A percentile compares a stretch with the other conserved stretches of the same genome.
These are phyloP conservation scores for Penicillium sp. DNA, from an alignment of 2,329 filamentous ascomycete species.

Conservation along the genomic window DNA sequence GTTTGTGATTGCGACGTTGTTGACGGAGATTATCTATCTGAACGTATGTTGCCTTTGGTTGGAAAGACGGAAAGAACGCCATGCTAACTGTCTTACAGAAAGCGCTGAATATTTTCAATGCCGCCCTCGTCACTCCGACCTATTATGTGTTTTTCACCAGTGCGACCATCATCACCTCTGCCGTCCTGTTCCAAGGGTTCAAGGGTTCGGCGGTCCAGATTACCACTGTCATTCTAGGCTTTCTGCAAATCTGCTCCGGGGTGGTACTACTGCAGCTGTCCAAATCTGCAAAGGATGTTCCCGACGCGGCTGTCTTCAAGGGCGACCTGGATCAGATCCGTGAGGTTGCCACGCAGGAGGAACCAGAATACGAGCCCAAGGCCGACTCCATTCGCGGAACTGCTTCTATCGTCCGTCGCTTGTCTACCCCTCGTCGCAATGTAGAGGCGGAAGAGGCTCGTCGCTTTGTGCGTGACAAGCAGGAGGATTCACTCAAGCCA, in stretches of 20 bases:
- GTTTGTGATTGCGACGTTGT: constrained; percentile 79
- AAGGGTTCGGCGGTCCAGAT: constrained; percentile 77
- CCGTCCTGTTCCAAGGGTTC: constrained; percentile 88
- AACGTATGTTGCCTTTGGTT: constrained; percentile 65
- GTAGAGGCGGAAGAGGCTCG: constrained; percentile 75
- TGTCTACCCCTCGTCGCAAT: constrained; percentile 69
- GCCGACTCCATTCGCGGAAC: constrained; percentile 91
- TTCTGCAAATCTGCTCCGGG: constrained; percentile 86
- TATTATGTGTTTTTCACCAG: constrained; percentile 99
- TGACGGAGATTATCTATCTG: constrained; percentile 91
- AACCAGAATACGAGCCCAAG: constrained; percentile 93
- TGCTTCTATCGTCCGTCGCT: constrained; percentile 75
- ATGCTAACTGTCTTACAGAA: too few relatives aligned
- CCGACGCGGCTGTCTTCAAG: constrained; percentile 83
- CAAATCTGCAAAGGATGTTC: constrained; percentile 95
- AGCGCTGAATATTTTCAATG: constrained; percentile 96
- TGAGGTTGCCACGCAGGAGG: constrained; percentile 88
- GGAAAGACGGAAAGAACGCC: too few relatives aligned
- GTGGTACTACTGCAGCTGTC: constrained; percentile 93
- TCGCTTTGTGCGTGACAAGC: constrained; percentile 71
- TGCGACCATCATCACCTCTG: constrained; percentile 88
- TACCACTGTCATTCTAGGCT: constrained; percentile 84
- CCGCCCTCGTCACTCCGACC: constrained; percentile 90
- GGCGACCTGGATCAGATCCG: constrained; percentile 93
- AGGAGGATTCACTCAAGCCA: constrained; percentile 62